Evolutionary conservation across 371 early-diverging fungal genomes (phyloP).

Genomic region (Apophysomyces trapeziformis): DNA sequence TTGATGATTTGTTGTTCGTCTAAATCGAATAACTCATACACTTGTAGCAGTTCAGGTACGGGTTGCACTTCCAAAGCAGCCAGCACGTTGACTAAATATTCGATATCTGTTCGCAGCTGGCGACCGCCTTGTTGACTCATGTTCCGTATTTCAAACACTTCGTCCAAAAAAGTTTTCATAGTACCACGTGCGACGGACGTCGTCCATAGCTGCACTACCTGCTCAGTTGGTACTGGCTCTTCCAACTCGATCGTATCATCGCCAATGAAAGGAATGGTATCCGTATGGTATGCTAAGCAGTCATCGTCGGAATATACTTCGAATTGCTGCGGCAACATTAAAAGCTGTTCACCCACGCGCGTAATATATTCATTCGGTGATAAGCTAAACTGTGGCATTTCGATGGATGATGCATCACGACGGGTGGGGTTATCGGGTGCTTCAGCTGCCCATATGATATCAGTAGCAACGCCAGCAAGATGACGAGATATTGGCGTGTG

Average conservation of each 20-base stretch:
- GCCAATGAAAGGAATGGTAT: constrained; percentile 57
- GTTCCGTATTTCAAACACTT: constrained; percentile 39
- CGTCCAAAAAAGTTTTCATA: constrained; percentile 50
- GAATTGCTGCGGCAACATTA: constrained; percentile 72
- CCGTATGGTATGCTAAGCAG: constrained; percentile 56
- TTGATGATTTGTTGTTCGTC: constrained; percentile 20
- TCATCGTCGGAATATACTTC: constrained; percentile 67
- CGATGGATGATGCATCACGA: constrained; percentile 28
- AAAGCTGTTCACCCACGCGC: constrained; percentile 68
- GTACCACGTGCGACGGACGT: constrained; percentile 63
- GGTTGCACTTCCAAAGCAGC: constrained; percentile 67
- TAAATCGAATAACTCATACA: constrained; percentile 20
- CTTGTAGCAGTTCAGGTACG: constrained; percentile 29
- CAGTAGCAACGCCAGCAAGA: constrained; percentile 42
- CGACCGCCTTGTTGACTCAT: constrained; percentile 51
- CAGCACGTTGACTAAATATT: constrained; percentile 65
- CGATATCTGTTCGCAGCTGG: constrained; percentile 67
- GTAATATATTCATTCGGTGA: constrained; percentile 72
- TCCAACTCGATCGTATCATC: constrained; percentile 24
- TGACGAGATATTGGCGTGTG: constrained; percentile 56
- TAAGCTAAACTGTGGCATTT: constrained; percentile 62
- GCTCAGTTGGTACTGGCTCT: constrained; percentile 31
- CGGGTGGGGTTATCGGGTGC: constrained; percentile 24
- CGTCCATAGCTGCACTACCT: constrained; percentile 71
- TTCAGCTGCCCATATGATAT: constrained; percentile 34